These are phyloP conservation scores for Fagopyrum homotropicum DNA, from an alignment of 148 eudicot species.

Conservation along the genomic window DNA sequence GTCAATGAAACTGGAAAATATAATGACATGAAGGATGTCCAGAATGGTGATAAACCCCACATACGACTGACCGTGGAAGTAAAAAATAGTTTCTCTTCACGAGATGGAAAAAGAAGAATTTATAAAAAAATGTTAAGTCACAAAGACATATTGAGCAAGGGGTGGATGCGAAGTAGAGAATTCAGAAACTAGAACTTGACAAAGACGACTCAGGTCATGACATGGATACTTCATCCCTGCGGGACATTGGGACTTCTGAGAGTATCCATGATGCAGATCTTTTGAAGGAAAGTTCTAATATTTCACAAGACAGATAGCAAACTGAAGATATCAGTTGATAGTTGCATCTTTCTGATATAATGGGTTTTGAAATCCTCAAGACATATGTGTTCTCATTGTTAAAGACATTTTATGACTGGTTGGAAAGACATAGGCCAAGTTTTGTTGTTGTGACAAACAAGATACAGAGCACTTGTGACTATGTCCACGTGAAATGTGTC, in stretches of 20 bases:
- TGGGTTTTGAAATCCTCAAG: conserved; percentile 35
- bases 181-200: conserved; percentile 23
- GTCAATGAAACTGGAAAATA: conserved; percentile 24
- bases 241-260: conserved; percentile 24
- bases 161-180: conserved; percentile 18
- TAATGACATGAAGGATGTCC: conserved; percentile 32
- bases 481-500: conserved; percentile 37
- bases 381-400: conserved; percentile 31
- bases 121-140: conserved; percentile 37
- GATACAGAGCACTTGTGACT: conserved; percentile 34
- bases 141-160: conserved; percentile 28
- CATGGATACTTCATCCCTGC: conserved; percentile 28
- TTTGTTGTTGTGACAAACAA: conserved; percentile 27
- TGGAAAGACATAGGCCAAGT: conserved; percentile 56
- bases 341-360: conserved; percentile 25
- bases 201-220: conserved; percentile 19
- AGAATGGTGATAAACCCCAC: conserved; percentile 25
- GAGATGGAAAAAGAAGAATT: conserved; percentile 48
- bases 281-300: conserved; percentile 22
- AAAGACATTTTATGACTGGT: conserved; percentile 48
- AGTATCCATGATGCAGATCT: conserved; percentile 17
- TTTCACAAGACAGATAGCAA: conserved; percentile 22
- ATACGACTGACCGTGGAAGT: conserved; percentile 21
- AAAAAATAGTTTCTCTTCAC: conserved; percentile 25
- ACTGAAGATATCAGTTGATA: conserved; percentile 27